Evolutionary conservation across 2,329 filamentous ascomycete species (phyloP), one percentile per base, ranked within the genome.

Genomic region (Chalaropsis thielavioides): DNA sequence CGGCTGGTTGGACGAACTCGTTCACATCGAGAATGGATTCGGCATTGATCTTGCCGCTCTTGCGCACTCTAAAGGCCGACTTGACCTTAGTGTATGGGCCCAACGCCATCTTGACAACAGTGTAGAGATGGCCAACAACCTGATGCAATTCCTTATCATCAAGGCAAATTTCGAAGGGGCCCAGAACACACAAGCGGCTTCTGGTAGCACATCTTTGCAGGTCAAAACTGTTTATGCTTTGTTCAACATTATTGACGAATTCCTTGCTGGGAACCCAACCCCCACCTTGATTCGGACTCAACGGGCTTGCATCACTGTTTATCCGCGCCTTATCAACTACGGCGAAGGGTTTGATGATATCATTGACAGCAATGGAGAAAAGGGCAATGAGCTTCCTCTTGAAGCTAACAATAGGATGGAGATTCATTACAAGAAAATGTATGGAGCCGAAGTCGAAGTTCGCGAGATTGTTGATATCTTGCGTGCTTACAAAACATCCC

Each of bases 371-470:
- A 96, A 95, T 72, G 88, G 90, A 56, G 83, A 85, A 70, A 83
- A 87, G 22, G 86, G 89, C n/a, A 95, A 97, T 71, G 81, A 83
- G 0, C 81, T 99, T 1, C 87, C 92, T 0, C 80, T 83, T 22
- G 84, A 86, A 24, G 90, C 92, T 64, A 92, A 95, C 69, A 84
- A 83, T 69, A 89, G 90, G 73, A 99, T 99, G 94, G 92, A 97
- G 72, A 90, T 96, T 69, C 87, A 96, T 68, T 99, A 96, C 74
- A 96, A 96, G 75, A 89, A 89, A 71, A 97, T 99, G 92, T 99
- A 99, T 73, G 89, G 90, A 69, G 88, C 90, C 69, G 90, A 96
- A 69, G 85, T 92, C 22, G 87, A 92, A 68, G 89, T 96, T 19
- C 84, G 90, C 64, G 85, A 90, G 64, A 89, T 99, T 69, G 88